Conservation (phyloP, 2,329 filamentous ascomycete species). For the Oidium heveae region DNA sequence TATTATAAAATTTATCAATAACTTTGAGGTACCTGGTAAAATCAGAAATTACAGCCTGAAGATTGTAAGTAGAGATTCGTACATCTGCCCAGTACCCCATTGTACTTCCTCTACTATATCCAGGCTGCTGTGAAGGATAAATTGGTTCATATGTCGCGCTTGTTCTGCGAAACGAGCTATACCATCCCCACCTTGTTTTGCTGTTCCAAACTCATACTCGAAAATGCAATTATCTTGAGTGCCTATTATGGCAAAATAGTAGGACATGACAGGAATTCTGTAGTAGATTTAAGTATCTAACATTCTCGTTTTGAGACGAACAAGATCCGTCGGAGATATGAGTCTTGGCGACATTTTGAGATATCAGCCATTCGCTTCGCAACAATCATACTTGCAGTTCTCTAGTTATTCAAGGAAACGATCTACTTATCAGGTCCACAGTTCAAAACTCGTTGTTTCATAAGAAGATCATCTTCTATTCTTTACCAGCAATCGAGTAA, state of each 20-base stretch:
- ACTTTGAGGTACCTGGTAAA: slow-evolving; percentile 66
- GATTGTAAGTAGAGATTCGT: slow-evolving; percentile 11
- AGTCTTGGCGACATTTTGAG: too few species aligned
- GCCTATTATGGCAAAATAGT: slow-evolving; percentile 94
- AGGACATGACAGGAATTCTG: slow-evolving; percentile 41
- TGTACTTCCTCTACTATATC: slow-evolving; percentile 94
- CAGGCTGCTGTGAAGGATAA: slow-evolving; percentile 79
- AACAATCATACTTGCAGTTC: too few species aligned
- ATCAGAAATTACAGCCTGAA: not conserved
- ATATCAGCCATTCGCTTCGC: too few species aligned
- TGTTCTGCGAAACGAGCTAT: slow-evolving; percentile 70
- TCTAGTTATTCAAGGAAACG: too few species aligned
- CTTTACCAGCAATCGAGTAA: not conserved
- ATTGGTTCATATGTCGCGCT: slow-evolving; percentile 85
- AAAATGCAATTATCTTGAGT: slow-evolving; percentile 91
- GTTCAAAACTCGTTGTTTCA: too few species aligned
- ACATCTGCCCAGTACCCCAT: slow-evolving; percentile 75
- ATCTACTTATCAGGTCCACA: too few species aligned
- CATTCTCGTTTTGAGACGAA: too few species aligned
- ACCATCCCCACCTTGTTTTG: slow-evolving; percentile 85
- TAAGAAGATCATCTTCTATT: too few species aligned
- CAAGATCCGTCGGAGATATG: too few species aligned
- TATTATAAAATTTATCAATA: slow-evolving; percentile 90
- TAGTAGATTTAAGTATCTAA: slow-evolving; percentile 5
- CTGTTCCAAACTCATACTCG: slow-evolving; percentile 90